Base-by-base conservation (phyloP, 768 basidiomycete species). In the Suillus subluteus region DNA sequence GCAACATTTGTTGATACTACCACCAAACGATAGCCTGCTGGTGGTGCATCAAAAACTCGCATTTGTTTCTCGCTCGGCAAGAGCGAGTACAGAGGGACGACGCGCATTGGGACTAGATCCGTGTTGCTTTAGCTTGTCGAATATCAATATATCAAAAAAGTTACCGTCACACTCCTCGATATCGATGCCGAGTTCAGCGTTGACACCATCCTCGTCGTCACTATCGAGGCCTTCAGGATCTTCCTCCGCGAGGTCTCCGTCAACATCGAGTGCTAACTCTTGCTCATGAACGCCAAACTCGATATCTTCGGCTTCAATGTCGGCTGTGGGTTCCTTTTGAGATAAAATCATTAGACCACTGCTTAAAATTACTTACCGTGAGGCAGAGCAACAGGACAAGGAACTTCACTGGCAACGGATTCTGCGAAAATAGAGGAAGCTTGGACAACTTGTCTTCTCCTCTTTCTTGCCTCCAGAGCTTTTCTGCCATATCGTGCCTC, bases 1-100 rank as follows among this genome's bases (percentile, higher is more conserved):
- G 97, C 97, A 35, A 98, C 91, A 75, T 99, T 98, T 2, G 97
- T 99, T 2, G 97, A 88, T 6, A 99, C 90, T 18, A 99, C 95
- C 16, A 99, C 96, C 4, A 99, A 84, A 43, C 98, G 92, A 66
- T 83, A 80, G 6, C 90, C 92, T 6, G 82, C 78, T 5, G 98
- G 98, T 15, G 96, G 95, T 1, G 90, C 82, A 66, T 89, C 81
- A 74, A 99, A 99, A 3, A 98, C 96, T 23, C 84, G 84, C 92
- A 98, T 95, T 74, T 99, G 98, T 76, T 95, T 94, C 64, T 98
- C 96, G 66, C 91, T 95, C 2, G 98, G 84, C 3, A 99, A 81
- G 5, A 99, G 82, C 4, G 98, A 98, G 78, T 99, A 99, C 2
- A 99, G 80, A 0, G 98, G 96, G 1, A 99, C 86, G 59, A 99